These are phyloP conservation scores for Lentinus tigrinus DNA, from an alignment of 768 basidiomycete species.

Conservation along the genomic window DNA sequence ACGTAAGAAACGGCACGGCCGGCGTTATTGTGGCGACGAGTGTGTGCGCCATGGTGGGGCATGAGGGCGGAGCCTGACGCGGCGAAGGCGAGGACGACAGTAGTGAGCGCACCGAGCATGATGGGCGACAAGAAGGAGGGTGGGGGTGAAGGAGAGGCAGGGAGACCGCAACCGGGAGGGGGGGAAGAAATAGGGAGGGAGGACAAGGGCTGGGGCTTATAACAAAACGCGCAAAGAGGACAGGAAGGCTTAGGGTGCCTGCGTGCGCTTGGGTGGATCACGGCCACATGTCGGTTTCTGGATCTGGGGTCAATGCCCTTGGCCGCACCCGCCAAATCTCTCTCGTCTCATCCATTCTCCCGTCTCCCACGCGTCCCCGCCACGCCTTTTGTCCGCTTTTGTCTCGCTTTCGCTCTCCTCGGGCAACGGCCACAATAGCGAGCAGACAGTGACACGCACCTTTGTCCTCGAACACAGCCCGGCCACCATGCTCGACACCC, in stretches of 20 bases:
- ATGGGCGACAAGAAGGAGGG: constrained; percentile 10
- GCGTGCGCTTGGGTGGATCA: too few relatives aligned
- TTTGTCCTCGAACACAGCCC: too few relatives aligned
- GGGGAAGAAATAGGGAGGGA: constrained; percentile 5
- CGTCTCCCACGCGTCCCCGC: constrained; percentile 8
- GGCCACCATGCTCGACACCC: too few relatives aligned
- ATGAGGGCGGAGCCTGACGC: constrained; percentile 39
- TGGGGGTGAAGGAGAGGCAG: neutral
- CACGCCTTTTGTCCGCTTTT: constrained; percentile 9
- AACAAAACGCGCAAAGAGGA: neutral
- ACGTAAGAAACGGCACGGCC: constrained; percentile 20
- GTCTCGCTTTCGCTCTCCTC: too few relatives aligned
- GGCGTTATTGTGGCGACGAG: constrained; percentile 31
- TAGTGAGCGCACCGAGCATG: constrained; percentile 35
- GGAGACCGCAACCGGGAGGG: neutral
- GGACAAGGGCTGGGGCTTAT: neutral
- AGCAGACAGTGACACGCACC: too few relatives aligned
- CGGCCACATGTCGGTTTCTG: too few relatives aligned
- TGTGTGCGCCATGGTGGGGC: constrained; percentile 23
- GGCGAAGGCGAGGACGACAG: constrained; percentile 34
- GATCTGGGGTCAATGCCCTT: neutral
- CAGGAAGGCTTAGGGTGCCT: too few relatives aligned
- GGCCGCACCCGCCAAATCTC: neutral
- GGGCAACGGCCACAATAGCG: too few relatives aligned
- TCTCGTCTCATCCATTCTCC: neutral